A percentile compares a stretch with the other conserved stretches of the same genome.
These are phyloP conservation scores for Trametes hirsuta DNA, from an alignment of 1,284 basidiomycete species.

Conservation along the genomic window DNA sequence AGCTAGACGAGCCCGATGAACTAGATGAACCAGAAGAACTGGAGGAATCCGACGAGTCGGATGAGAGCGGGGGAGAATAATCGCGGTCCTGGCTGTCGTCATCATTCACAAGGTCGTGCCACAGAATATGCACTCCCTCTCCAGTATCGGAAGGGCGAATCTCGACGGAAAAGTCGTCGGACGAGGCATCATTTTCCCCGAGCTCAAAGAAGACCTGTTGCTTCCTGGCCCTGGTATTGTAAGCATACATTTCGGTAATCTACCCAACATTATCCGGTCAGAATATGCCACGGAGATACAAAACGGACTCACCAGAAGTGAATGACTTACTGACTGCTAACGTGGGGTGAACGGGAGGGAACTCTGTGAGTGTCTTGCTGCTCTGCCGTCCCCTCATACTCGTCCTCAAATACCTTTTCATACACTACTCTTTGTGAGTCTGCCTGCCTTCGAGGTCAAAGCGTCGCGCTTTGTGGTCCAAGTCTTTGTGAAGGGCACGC, in stretches of 20 bases:
- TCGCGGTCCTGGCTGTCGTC: neutral
- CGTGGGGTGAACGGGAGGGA: neutral
- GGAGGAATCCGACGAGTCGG: neutral
- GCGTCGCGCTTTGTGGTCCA: constrained; percentile 20
- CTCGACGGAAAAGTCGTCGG: neutral
- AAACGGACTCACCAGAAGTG: neutral
- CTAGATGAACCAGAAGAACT: neutral
- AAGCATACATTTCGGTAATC: constrained; percentile 1
- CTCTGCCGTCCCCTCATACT: neutral
- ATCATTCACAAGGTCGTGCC: constrained; percentile 2
- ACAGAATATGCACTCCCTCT: constrained; percentile 9
- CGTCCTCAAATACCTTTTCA: constrained; percentile 19
- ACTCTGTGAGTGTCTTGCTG: constrained; percentile 3
- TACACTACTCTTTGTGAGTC: constrained; percentile 14
- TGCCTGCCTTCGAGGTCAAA: neutral
- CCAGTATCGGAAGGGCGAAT: constrained; percentile 7
- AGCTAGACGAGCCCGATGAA: neutral
- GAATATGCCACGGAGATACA: neutral
- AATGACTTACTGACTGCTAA: constrained; percentile 1
- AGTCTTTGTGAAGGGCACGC: constrained; percentile 8
- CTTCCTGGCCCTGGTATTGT: constrained; percentile 2
- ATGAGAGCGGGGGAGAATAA: neutral
- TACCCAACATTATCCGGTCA: neutral
- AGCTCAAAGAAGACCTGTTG: neutral
- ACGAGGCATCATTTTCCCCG: neutral